Conservation (phyloP, 176 grass and related monocot species). For the Oryza meridionalis region DNA sequence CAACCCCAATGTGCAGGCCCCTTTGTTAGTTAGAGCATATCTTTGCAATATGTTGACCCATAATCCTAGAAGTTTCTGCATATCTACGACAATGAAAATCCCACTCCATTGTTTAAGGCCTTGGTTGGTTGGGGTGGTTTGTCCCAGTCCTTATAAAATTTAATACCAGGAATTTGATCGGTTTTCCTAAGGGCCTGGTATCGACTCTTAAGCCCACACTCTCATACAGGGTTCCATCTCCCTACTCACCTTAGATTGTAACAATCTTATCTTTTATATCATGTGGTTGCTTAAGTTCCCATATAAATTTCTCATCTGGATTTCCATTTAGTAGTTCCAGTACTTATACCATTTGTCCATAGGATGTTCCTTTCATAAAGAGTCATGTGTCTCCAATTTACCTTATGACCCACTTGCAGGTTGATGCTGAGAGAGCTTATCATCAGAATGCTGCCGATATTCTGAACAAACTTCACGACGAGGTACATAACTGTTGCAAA, state of each 20-base stretch:
- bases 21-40: constrained; percentile 2
- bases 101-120: not conserved
- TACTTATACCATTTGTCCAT: not conserved
- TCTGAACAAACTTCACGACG: constrained; percentile 87
- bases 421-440: constrained; percentile 95
- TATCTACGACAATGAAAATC: not conserved
- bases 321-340: no score
- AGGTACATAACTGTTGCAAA: constrained; percentile 57
- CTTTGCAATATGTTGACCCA: not conserved
- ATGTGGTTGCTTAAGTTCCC: not conserved
- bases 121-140: not conserved
- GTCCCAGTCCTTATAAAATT: not conserved
- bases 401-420: constrained; percentile 46
- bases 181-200: not conserved
- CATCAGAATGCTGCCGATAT: constrained; percentile 90
- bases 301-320: constrained; percentile 6
- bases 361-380: constrained; percentile 23
- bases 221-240: not conserved
- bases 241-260: not conserved
- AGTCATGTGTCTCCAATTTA: constrained; percentile 26
- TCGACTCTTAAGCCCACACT: constrained; percentile 7
- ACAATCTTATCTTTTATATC: not conserved
- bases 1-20: not conserved
- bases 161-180: constrained; percentile 6
- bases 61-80: constrained; percentile 15